Percentiles rank a stretch among this genome's conserved stretches.
phyloP scores from a whole-genome alignment of 192 early-diverging fungal species.

The Coemansia sp. region DNA sequence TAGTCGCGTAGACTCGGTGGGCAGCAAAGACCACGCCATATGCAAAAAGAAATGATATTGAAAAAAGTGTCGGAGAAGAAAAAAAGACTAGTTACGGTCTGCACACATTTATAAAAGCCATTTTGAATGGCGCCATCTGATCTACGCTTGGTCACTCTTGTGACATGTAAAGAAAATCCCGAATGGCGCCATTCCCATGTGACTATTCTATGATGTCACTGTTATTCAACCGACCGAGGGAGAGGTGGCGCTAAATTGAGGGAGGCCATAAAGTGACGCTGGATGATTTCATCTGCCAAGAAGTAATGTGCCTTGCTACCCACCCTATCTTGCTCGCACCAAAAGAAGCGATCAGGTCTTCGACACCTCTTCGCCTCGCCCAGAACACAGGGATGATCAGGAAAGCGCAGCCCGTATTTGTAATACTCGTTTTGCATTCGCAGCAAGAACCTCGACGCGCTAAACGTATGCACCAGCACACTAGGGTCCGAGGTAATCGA shows the following conservation, averaged over 20 bases:
- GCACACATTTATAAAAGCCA: not conserved
- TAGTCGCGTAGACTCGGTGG: not conserved
- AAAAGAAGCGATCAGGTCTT: slow-evolving; percentile 31
- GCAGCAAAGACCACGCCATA: slow-evolving; percentile 5
- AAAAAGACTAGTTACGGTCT: not conserved
- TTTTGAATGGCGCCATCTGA: not conserved
- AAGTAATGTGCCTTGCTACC: slow-evolving; percentile 33
- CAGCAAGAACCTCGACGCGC: slow-evolving; percentile 13
- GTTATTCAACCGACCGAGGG: not conserved
- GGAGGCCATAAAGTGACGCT: slow-evolving; percentile 13
- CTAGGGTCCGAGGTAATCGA: slow-evolving; percentile 9
- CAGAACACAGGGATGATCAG: slow-evolving; percentile 16
- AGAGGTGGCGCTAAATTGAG: not conserved
- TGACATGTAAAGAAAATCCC: not conserved
- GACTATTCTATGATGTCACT: not conserved
- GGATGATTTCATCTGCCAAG: slow-evolving; percentile 31
- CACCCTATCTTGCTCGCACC: slow-evolving; percentile 16
- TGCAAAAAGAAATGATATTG: not conserved
- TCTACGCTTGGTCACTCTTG: not conserved
- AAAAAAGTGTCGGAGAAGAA: not conserved
- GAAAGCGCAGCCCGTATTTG: slow-evolving; percentile 25
- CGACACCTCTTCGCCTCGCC: slow-evolving; percentile 7
- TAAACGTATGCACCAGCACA: slow-evolving; percentile 5
- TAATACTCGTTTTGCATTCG: slow-evolving; percentile 30
- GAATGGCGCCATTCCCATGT: not conserved